Evolutionary conservation across 495 filamentous ascomycete species (phyloP).

Genomic region (Symbiotaphrina buchneri): DNA sequence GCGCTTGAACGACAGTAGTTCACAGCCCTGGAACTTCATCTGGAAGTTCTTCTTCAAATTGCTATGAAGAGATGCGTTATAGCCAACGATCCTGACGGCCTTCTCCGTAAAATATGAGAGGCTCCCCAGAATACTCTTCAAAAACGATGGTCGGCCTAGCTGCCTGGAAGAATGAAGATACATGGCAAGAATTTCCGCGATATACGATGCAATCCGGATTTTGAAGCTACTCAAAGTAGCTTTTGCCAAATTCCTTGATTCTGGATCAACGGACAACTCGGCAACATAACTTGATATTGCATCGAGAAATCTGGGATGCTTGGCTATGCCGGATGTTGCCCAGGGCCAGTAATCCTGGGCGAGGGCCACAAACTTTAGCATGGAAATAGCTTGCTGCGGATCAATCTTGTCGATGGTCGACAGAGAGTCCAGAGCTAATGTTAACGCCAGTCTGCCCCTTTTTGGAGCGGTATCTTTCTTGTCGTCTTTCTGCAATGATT

Average conservation of each 20-base stretch:
- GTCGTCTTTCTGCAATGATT: constrained; percentile 32
- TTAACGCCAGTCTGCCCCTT: constrained; percentile 39
- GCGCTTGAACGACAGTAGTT: constrained; percentile 51
- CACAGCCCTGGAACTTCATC: constrained; percentile 44
- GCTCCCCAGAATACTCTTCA: constrained; percentile 44
- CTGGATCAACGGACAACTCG: constrained; percentile 27
- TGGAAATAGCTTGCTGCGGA: constrained; percentile 36
- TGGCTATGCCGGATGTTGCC: constrained; percentile 55
- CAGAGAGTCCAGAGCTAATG: constrained; percentile 53
- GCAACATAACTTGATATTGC: constrained; percentile 46
- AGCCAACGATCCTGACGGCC: constrained; percentile 49
- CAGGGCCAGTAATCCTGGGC: constrained; percentile 87
- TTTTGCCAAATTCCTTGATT: constrained; percentile 17
- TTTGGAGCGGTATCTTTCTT: constrained; percentile 15
- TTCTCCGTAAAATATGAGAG: constrained; percentile 54
- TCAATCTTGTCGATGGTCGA: constrained; percentile 38
- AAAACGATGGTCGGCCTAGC: constrained; percentile 36
- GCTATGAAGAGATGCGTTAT: constrained; percentile 67
- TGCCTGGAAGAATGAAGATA: constrained; percentile 67
- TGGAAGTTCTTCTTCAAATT: constrained; percentile 74
- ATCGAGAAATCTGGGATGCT: constrained; percentile 47
- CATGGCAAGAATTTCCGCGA: constrained; percentile 79
- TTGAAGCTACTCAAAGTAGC: constrained; percentile 28
- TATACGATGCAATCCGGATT: constrained; percentile 53
- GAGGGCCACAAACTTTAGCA: constrained; percentile 67